Percentiles rank a stretch among this genome's conserved stretches.
Evolutionary conservation across 176 grass and related monocot genomes (phyloP).

Genomic region (Poa pratensis): DNA sequence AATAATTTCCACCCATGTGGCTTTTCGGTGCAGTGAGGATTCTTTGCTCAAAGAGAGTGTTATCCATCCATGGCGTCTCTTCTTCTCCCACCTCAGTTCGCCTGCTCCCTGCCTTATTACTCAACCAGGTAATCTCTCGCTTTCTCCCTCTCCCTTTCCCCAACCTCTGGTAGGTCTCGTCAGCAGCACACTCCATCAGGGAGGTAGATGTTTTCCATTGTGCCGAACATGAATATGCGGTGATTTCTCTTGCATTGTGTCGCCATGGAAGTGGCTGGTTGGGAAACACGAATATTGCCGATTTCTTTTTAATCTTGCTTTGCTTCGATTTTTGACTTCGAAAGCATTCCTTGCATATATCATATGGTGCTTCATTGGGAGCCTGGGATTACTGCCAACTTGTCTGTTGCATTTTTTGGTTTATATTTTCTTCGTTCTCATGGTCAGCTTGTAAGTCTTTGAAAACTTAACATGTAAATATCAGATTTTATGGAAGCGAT

Average conservation of each 20-base stretch:
- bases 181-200: neutral
- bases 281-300: neutral
- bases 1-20: neutral
- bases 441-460: neutral
- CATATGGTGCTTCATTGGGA: neutral
- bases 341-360: neutral
- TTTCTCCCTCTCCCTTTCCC: neutral
- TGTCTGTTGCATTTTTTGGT: neutral
- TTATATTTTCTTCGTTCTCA: neutral
- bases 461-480: neutral
- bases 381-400: neutral
- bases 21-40: neutral
- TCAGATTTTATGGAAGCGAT: too few species aligned
- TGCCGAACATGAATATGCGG: neutral
- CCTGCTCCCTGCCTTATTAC: conserved; percentile 33
- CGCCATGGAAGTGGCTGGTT: neutral
- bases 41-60: neutral
- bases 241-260: conserved; percentile 22
- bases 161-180: neutral
- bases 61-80: conserved; percentile 48
- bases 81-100: conserved; percentile 34
- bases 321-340: neutral
- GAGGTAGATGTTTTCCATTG: neutral
- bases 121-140: conserved; percentile 25
- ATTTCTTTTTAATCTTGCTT: neutral